Evolutionary conservation across 805 yeast genomes (phyloP).

Genomic region (Saccharomyces kudriavzevii): DNA sequence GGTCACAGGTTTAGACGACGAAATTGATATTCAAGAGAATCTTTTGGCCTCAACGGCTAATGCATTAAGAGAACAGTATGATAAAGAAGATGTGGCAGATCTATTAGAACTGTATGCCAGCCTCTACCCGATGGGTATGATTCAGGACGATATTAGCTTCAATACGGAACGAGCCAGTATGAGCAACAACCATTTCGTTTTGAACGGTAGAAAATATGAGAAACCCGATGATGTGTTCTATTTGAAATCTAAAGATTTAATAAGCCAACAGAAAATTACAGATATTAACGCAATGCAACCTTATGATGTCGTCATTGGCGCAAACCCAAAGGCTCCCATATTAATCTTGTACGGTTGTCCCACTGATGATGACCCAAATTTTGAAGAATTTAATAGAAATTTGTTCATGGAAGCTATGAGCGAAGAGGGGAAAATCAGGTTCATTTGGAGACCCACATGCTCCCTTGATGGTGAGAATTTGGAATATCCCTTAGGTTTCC

Average conservation of each 20-base stretch:
- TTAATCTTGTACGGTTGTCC: slow-evolving; percentile 64
- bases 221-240: slow-evolving; percentile 72
- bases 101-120: slow-evolving; percentile 12
- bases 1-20: slow-evolving; percentile 7
- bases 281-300: slow-evolving; percentile 26
- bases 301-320: slow-evolving; percentile 62
- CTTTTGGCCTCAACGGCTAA: slow-evolving; percentile 1
- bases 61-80: slow-evolving; percentile 2
- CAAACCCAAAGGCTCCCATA: slow-evolving; percentile 39
- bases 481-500: slow-evolving; percentile 20
- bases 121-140: slow-evolving; percentile 17
- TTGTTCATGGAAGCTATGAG: slow-evolving; percentile 46
- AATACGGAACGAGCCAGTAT: slow-evolving; percentile 1
- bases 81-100: slow-evolving; percentile 8
- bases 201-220: slow-evolving; percentile 38
- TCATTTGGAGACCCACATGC: slow-evolving; percentile 65
- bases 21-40: slow-evolving; percentile 4
- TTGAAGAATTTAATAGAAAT: slow-evolving; percentile 49
- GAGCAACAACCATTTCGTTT: slow-evolving; percentile 15
- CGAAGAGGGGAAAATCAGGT: slow-evolving; percentile 54
- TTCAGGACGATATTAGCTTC: neutral
- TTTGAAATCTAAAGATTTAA: slow-evolving; percentile 46
- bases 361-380: slow-evolving; percentile 34
- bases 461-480: slow-evolving; percentile 4
- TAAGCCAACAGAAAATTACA: slow-evolving; percentile 13